Base-by-base conservation (phyloP, 208 protist species). In the Leptomonas pyrrhocoris region DNA sequence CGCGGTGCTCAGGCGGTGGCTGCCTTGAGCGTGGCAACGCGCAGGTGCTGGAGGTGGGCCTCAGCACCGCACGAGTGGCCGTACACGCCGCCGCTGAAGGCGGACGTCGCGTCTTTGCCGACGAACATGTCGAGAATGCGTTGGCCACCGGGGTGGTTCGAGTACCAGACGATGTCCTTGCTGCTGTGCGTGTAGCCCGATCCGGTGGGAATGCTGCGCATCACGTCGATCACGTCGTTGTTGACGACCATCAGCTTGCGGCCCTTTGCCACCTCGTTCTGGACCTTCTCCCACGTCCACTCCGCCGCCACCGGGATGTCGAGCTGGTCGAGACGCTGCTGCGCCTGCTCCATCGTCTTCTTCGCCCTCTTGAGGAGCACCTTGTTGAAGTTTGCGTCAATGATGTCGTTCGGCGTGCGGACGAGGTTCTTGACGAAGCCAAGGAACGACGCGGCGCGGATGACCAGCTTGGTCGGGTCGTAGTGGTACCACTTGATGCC, bases 381-480 rank as follows among this genome's bases (percentile, higher is more conserved):
- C 54, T 71, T 66, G 56, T 86, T 79, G 53, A 80, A 76, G 79
- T 89, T 92, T 46, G 51, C 70, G 30, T 88, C 85, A 49, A 92
- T 88, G 34, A 93, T 79, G 34, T 73, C 64, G 42, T 90, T 77
- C 43, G 84, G 84, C 21, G 77, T 91, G 60, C 83, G 84, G 25
- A 87, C 69, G 28, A 97, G 77, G 56, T 93, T 79, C 68, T 68
- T 88, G 5, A 85, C 79, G 34, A 90, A 21, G 21, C 92, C 86
- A 6, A 96, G 11, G 40, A 84, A 68, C n/a, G 75, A 74, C 49
- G 57, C 84, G 5, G 72, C 30, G 49, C 86, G 82, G 72, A 98
- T 96, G 49, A 86, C 68, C 88, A 87, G 94, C 76, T 96, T 96
- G 62, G 92, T 96, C 19, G 94, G 94, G 81, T 98, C 93, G 76